These are phyloP conservation scores for Ramaria sp. DNA, from an alignment of 768 basidiomycete genomes.

Conservation along the genomic window DNA sequence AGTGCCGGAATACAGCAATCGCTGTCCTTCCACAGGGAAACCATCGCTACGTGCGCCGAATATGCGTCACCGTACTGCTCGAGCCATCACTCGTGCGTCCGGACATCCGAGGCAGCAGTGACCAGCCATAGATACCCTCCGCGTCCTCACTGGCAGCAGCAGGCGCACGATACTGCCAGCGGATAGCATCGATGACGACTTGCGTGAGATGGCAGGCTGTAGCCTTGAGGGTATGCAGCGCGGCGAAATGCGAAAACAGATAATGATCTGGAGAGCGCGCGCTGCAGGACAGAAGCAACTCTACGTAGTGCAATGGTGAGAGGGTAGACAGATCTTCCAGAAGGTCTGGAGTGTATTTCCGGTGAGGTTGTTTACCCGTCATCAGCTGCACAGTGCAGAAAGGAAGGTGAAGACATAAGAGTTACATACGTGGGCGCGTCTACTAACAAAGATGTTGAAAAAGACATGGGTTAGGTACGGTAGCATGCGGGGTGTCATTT, in stretches of 20 bases:
- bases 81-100: conserved; percentile 9
- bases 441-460: conserved; percentile 9
- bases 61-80: conserved; percentile 3
- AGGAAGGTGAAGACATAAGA: neutral
- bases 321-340: conserved; percentile 6
- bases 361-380: too few species aligned
- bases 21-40: neutral
- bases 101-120: conserved; percentile 3
- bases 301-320: conserved; percentile 4
- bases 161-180: neutral
- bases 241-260: conserved; percentile 8
- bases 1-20: neutral
- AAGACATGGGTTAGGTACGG: conserved; percentile 6
- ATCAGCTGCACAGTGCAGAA: too few species aligned
- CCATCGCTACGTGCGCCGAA: conserved; percentile 3
- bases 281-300: conserved; percentile 4
- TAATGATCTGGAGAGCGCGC: conserved; percentile 8
- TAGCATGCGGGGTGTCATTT: neutral
- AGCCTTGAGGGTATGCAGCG: conserved; percentile 6
- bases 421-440: conserved; percentile 6
- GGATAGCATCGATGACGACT: conserved; percentile 7
- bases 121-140: conserved; percentile 3
- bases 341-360: conserved; percentile 7
- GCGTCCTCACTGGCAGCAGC: too few species aligned
- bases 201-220: conserved; percentile 1